These are phyloP conservation scores for Plasmodium relictum DNA, from an alignment of 169 alveolate genomes.

Conservation along the genomic window DNA sequence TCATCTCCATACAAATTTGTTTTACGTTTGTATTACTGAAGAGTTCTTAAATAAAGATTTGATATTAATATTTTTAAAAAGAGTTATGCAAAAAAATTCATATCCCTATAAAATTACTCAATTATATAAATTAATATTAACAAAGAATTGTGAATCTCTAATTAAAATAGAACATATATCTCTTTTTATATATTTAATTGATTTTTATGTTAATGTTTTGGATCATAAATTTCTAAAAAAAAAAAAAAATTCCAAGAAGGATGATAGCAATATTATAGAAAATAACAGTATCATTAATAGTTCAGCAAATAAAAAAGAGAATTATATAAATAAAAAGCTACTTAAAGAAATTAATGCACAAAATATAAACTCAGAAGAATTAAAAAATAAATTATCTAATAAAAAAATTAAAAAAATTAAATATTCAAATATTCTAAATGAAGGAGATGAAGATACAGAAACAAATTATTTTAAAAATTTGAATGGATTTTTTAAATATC, in stretches of 20 bases:
- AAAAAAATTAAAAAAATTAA: conserved; percentile 54
- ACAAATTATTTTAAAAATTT: conserved; percentile 23
- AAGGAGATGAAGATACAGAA: conserved; percentile 22
- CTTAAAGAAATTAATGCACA: conserved; percentile 7
- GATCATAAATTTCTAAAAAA: conserved; percentile 9
- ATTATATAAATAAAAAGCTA: conserved; percentile 14
- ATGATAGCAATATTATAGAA: not conserved
- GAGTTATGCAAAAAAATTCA: conserved; percentile 31
- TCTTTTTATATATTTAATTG: conserved; percentile 31
- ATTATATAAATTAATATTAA: conserved; percentile 23
- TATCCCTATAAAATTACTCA: conserved; percentile 67
- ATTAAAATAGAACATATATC: not conserved
- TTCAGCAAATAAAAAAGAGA: not conserved
- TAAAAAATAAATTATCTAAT: not conserved
- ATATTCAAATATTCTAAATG: conserved; percentile 30
- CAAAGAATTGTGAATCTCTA: not conserved
- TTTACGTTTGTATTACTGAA: not conserved
- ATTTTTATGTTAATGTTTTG: conserved; percentile 43
- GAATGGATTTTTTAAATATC: conserved; percentile 51
- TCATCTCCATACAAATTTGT: not conserved
- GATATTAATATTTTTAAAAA: conserved; percentile 37
- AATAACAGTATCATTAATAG: not conserved
- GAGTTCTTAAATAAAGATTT: conserved; percentile 17
- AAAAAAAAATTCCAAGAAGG: not conserved
- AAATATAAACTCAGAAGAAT: not conserved